These are phyloP conservation scores for Deuterostichococcus epilithicus DNA, from an alignment of 139 green algal species.

Conservation along the genomic window DNA sequence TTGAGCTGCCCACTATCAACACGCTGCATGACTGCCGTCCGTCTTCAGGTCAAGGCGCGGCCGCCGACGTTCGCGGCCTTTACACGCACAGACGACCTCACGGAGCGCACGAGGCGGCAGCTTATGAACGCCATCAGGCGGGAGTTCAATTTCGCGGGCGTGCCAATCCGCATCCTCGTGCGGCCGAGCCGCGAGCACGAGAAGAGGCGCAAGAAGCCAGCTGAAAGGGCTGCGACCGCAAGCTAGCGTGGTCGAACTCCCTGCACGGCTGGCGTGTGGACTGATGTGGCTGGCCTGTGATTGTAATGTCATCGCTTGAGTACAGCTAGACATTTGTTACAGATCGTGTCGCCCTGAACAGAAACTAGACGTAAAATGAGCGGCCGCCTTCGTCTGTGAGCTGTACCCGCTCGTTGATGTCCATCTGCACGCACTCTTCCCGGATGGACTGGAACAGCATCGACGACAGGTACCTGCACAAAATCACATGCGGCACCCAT, in stretches of 20 bases:
- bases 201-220: not conserved
- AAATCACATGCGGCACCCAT: no score
- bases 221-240: no score
- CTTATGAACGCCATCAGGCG: slow-evolving; percentile 42
- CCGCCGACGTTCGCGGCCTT: slow-evolving; percentile 70
- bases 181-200: not conserved
- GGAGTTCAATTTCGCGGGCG: slow-evolving; percentile 40
- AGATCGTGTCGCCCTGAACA: not conserved
- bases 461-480: slow-evolving; percentile 58
- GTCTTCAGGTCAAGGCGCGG: slow-evolving; percentile 54
- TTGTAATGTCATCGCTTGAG: not conserved
- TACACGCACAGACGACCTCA: not conserved
- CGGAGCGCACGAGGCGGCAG: slow-evolving; percentile 28
- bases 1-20: not conserved
- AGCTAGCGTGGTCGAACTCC: no score
- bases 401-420: slow-evolving; percentile 64
- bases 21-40: not conserved
- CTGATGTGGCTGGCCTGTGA: no score
- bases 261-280: no score
- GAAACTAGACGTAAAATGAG: slow-evolving; percentile 58
- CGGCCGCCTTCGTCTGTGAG: slow-evolving; percentile 57
- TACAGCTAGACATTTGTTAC: not conserved
- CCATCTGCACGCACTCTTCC: slow-evolving; percentile 58
- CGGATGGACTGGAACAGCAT: slow-evolving; percentile 54
- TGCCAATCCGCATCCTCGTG: slow-evolving; percentile 46